Conservation (phyloP, 768 basidiomycete species). For the Lactarius deliciosus region DNA sequence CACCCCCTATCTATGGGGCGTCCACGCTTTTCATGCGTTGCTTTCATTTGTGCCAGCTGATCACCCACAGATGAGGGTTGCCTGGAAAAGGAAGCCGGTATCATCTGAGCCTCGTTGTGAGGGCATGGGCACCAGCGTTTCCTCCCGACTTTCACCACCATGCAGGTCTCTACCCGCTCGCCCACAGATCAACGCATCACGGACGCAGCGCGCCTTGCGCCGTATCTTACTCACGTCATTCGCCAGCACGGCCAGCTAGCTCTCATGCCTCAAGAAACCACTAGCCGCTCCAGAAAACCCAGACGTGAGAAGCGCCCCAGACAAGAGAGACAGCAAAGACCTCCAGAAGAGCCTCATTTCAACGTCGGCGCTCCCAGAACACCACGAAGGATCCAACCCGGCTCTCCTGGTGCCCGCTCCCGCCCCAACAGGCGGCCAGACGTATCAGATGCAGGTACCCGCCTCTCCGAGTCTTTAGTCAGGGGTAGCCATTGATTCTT, state of each 20-base stretch:
- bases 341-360: slow-evolving; percentile 29
- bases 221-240: slow-evolving; percentile 58
- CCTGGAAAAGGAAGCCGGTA: slow-evolving; percentile 25
- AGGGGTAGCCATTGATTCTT: slow-evolving; percentile 1
- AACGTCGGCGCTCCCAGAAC: slow-evolving; percentile 28
- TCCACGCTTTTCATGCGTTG: slow-evolving; percentile 10
- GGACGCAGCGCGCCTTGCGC: slow-evolving; percentile 40
- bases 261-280: slow-evolving; percentile 51
- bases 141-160: slow-evolving; percentile 27
- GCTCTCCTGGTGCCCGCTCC: slow-evolving; percentile 24
- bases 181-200: slow-evolving; percentile 31
- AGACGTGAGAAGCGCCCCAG: slow-evolving; percentile 35
- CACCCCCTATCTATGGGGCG: background rate
- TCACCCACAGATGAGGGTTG: slow-evolving; percentile 8
- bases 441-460: slow-evolving; percentile 37
- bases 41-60: slow-evolving; percentile 19
- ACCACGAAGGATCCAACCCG: slow-evolving; percentile 24
- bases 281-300: slow-evolving; percentile 46
- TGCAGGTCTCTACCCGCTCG: slow-evolving; percentile 30
- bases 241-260: slow-evolving; percentile 54
- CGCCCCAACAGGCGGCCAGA: slow-evolving; percentile 31
- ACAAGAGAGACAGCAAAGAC: slow-evolving; percentile 21
- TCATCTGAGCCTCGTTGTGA: slow-evolving; percentile 29
- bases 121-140: slow-evolving; percentile 30
- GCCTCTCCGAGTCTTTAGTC: slow-evolving; percentile 3